These are phyloP conservation scores for Saururus chinensis DNA, from an alignment of 164 flowering plant genomes.

Conservation along the genomic window DNA sequence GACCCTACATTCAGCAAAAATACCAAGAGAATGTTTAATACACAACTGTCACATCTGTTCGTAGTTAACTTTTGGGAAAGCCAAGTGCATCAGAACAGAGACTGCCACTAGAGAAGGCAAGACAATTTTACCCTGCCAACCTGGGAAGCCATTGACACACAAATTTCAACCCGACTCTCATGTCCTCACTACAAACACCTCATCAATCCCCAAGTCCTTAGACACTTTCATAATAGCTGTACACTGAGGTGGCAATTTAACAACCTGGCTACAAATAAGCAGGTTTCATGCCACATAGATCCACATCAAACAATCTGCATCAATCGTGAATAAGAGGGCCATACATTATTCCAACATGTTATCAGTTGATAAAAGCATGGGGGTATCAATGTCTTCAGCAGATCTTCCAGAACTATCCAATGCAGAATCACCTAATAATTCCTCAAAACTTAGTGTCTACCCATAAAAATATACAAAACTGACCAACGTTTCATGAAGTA, in stretches of 20 bases:
- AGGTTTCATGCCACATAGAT: constrained; percentile 14
- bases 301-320: constrained; percentile 2
- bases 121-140: constrained; percentile 27
- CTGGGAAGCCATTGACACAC: constrained; percentile 29
- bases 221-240: constrained; percentile 10
- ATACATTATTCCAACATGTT: constrained; percentile 25
- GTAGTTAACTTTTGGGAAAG: neutral
- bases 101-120: constrained; percentile 37
- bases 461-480: neutral
- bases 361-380: constrained; percentile 22
- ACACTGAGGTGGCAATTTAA: constrained; percentile 19
- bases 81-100: constrained; percentile 8
- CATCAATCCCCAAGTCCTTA: neutral
- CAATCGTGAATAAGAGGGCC: neutral
- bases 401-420: constrained; percentile 26
- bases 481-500: neutral
- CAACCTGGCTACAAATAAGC: constrained; percentile 38
- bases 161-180: constrained; percentile 1
- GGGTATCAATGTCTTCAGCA: constrained; percentile 14
- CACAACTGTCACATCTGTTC: neutral
- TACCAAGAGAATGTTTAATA: neutral
- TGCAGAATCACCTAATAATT: constrained; percentile 37
- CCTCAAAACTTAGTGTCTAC: neutral
- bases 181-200: neutral
- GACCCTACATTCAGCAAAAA: neutral